A percentile compares a stretch with the other conserved stretches of the same genome.
phyloP scores from a whole-genome alignment of 257 asterid species.

The Solanum neorickii region DNA sequence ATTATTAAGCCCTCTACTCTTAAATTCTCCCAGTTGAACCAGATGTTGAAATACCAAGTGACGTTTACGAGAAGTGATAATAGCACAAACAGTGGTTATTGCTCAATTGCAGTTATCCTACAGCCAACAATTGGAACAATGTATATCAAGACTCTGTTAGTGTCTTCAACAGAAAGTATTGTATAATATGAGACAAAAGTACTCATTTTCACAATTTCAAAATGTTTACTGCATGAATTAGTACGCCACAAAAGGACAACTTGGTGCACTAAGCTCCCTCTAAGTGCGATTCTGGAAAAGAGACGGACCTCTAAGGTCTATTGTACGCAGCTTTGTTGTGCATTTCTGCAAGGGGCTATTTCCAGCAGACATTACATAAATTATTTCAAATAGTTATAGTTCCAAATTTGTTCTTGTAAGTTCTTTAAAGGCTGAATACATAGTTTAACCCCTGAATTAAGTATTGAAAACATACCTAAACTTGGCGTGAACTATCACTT shows the following conservation, averaged over 20 bases:
- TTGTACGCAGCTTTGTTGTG: no score
- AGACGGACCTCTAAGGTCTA: neutral
- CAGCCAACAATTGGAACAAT: neutral
- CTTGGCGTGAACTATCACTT: no score
- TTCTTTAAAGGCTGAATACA: neutral
- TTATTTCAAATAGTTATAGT: neutral
- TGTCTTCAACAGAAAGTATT: neutral
- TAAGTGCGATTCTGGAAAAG: neutral
- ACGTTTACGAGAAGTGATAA: neutral
- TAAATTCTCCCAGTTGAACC: slow-evolving; percentile 4
- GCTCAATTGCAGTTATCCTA: slow-evolving; percentile 6
- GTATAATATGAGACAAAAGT: neutral
- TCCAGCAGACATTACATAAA: neutral
- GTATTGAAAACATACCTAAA: no score
- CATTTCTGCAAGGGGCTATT: neutral
- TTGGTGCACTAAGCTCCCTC: neutral
- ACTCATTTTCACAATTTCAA: neutral
- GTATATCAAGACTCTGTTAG: neutral
- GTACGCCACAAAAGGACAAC: neutral
- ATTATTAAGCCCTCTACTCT: slow-evolving; percentile 13
- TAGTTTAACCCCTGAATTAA: neutral
- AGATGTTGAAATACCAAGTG: slow-evolving; percentile 16
- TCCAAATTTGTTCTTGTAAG: neutral
- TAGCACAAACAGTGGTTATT: neutral
- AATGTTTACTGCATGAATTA: neutral